These are phyloP conservation scores for Begonia peltatifolia DNA, from an alignment of 306 rosid genomes.

Conservation along the genomic window DNA sequence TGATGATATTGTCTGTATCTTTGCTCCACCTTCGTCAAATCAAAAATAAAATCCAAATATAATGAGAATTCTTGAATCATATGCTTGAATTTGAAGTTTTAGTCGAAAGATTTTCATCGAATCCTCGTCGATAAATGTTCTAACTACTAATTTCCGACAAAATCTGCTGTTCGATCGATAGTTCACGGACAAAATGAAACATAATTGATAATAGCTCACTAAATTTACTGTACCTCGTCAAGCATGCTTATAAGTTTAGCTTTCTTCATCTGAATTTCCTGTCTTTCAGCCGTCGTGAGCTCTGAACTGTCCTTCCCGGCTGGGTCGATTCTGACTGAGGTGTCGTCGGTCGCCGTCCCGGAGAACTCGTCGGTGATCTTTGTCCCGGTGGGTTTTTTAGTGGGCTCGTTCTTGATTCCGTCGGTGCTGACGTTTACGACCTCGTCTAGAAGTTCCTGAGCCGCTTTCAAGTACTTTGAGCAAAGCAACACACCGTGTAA, in stretches of 20 bases:
- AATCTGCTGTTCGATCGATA: no score
- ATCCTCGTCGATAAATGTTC: no score
- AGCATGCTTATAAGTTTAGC: slow-evolving; percentile 87
- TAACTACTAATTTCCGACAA: no score
- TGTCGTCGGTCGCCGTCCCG: slow-evolving; percentile 29
- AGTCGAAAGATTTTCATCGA: no score
- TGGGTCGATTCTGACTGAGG: slow-evolving; percentile 26
- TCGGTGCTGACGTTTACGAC: slow-evolving; percentile 53
- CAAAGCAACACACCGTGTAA: slow-evolving; percentile 65
- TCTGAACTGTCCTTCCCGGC: slow-evolving; percentile 41
- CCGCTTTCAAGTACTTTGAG: slow-evolving; percentile 75
- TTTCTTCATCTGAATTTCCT: slow-evolving; percentile 92
- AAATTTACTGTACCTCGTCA: slow-evolving; percentile 48
- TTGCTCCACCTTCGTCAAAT: slow-evolving; percentile 60
- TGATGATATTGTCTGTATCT: slow-evolving; percentile 82
- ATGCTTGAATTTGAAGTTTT: no score
- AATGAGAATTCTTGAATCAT: no score
- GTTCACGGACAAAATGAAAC: no score
- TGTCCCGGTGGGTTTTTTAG: slow-evolving; percentile 22
- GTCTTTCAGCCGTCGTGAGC: slow-evolving; percentile 71
- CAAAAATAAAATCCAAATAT: neutral
- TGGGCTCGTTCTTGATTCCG: slow-evolving; percentile 34
- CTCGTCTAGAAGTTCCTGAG: slow-evolving; percentile 81
- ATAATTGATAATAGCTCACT: no score
- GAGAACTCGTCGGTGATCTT: slow-evolving; percentile 51